Evolutionary conservation across 306 rosid genomes (phyloP).

Genomic region (Adenanthera pavonina): DNA sequence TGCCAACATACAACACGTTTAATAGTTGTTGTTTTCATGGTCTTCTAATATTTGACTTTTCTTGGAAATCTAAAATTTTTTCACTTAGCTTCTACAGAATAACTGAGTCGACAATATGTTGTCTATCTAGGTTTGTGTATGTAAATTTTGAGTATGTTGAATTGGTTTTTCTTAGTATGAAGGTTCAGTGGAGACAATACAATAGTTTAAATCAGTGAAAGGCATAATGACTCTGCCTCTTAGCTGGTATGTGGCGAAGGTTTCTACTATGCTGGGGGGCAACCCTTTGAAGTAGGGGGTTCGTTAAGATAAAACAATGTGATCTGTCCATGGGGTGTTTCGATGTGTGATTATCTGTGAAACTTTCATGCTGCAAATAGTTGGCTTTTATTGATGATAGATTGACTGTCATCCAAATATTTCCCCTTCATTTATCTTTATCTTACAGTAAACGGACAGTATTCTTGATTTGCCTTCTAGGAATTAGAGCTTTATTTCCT

Average conservation of each 20-base stretch:
- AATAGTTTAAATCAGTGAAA: not conserved
- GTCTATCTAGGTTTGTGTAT: not conserved
- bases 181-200: not conserved
- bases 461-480: conserved; percentile 2
- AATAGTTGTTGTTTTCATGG: not conserved
- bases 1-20: not conserved
- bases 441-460: not conserved
- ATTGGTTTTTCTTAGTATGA: not conserved
- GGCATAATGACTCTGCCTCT: not conserved
- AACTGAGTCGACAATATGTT: not conserved
- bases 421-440: not conserved
- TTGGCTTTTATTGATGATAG: not conserved
- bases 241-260: not conserved
- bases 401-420: not conserved
- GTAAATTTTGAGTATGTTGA: not conserved
- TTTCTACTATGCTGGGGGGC: not conserved
- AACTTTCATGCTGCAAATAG: conserved; percentile 12
- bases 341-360: conserved; percentile 3
- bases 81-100: not conserved
- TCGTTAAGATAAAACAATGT: not conserved
- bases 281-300: not conserved
- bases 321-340: not conserved
- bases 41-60: not conserved
- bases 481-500: not conserved
- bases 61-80: not conserved